phyloP scores from a whole-genome alignment of 2,329 filamentous ascomycete genomes.

The Xylariales sp. region DNA sequence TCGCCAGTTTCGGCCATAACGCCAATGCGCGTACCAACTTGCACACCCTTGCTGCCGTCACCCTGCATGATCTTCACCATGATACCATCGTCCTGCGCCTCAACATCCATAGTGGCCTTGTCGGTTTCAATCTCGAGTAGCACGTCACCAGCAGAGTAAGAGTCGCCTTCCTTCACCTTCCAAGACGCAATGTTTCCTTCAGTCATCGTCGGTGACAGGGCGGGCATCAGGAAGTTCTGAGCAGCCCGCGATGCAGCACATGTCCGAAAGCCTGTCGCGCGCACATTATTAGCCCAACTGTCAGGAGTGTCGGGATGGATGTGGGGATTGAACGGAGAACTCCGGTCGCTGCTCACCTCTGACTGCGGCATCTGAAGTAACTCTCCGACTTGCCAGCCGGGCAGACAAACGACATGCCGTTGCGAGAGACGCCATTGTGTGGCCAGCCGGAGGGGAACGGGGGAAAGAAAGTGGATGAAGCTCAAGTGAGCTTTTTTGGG shows the following conservation, averaged over 20 bases:
- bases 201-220: conserved; percentile 88
- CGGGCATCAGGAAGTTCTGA: conserved; percentile 87
- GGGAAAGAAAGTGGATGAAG: conserved; percentile 17
- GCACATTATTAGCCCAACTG: too few species aligned
- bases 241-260: conserved; percentile 63
- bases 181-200: conserved; percentile 84
- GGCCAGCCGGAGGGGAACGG: conserved; percentile 8
- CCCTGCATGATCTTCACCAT: conserved; percentile 75
- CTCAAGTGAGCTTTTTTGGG: conserved; percentile 21
- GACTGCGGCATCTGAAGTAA: conserved; percentile 47
- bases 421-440: conserved; percentile 63
- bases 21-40: conserved; percentile 77
- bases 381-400: conserved; percentile 51
- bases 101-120: conserved; percentile 92
- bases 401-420: conserved; percentile 60
- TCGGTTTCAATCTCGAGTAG: conserved; percentile 91
- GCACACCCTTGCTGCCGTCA: conserved; percentile 71
- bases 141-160: conserved; percentile 78
- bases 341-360: too few species aligned
- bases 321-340: not conserved
- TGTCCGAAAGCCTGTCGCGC: conserved; percentile 60
- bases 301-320: not conserved
- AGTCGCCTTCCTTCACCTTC: conserved; percentile 84
- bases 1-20: conserved; percentile 79
- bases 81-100: conserved; percentile 85